Percentiles rank a stretch among this genome's conserved stretches.
Evolutionary conservation across 202 grass and related monocot species (phyloP).

Genomic region (Saccharum hybrid): DNA sequence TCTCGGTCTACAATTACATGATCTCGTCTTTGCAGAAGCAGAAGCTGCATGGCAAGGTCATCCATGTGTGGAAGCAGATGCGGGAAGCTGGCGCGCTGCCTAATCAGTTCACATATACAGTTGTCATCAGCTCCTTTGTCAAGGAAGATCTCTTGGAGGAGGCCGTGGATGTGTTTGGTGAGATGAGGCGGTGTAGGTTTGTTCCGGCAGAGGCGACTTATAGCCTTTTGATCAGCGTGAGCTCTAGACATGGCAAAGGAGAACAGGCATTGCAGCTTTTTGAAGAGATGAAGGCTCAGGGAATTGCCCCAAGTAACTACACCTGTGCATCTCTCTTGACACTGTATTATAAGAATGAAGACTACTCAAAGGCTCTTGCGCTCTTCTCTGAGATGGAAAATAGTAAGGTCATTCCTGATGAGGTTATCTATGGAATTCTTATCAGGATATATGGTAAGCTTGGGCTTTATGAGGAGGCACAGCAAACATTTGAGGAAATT

Average conservation of each 20-base stretch:
- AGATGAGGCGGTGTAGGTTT: conserved; percentile 62
- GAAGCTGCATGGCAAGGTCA: conserved; percentile 70
- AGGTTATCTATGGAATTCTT: conserved; percentile 91
- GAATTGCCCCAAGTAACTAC: conserved; percentile 82
- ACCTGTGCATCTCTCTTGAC: conserved; percentile 77
- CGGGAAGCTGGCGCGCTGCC: conserved; percentile 55
- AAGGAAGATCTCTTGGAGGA: conserved; percentile 64
- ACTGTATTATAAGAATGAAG: conserved; percentile 70
- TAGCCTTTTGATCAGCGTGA: conserved; percentile 67
- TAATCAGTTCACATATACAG: conserved; percentile 69
- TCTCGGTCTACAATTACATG: conserved; percentile 90
- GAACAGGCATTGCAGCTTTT: conserved; percentile 70
- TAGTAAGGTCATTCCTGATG: conserved; percentile 68
- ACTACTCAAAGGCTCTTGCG: conserved; percentile 80
- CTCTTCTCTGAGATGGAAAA: conserved; percentile 80
- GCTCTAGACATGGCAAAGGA: conserved; percentile 60
- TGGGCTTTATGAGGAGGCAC: conserved; percentile 70
- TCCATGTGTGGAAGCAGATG: conserved; percentile 77
- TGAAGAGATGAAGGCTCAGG: conserved; percentile 65
- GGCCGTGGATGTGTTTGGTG: conserved; percentile 55
- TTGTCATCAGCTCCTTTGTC: conserved; percentile 64
- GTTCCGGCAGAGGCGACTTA: conserved; percentile 70
- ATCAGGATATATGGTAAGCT: conserved; percentile 86
- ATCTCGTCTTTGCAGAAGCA: conserved; percentile 95
- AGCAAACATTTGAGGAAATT: conserved; percentile 70